phyloP scores from a whole-genome alignment of 257 asterid species.

The Cruciata laevipes region DNA sequence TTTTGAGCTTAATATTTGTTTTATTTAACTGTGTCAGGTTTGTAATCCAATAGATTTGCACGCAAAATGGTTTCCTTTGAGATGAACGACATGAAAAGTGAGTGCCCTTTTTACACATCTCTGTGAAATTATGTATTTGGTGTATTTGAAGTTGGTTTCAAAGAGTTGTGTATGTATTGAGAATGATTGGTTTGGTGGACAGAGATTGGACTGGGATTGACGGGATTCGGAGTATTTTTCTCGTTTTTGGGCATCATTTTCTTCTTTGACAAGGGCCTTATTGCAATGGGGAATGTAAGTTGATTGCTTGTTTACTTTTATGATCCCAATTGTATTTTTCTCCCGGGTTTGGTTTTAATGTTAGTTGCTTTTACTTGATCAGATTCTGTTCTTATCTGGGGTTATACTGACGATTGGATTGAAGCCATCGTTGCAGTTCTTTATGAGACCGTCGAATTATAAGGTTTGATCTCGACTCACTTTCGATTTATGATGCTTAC shows the following conservation, averaged over 20 bases:
- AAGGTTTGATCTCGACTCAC: conserved; percentile 42
- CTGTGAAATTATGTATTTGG: neutral
- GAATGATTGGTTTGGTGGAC: conserved; percentile 22
- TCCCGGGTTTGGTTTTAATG: conserved; percentile 11
- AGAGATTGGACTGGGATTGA: conserved; percentile 96
- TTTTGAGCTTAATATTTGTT: neutral
- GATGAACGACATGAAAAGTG: conserved; percentile 79
- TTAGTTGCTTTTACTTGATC: conserved; percentile 24
- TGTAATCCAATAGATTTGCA: conserved; percentile 1
- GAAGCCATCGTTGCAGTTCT: conserved; percentile 83
- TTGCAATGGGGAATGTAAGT: conserved; percentile 96
- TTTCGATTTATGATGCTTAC: neutral
- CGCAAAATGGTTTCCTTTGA: conserved; percentile 66
- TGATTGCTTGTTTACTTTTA: conserved; percentile 5
- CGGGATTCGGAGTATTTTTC: conserved; percentile 87
- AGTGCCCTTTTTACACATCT: conserved; percentile 15
- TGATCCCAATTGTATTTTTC: conserved; percentile 4
- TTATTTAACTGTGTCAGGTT: conserved; percentile 6
- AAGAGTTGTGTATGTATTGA: neutral
- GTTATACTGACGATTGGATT: conserved; percentile 84
- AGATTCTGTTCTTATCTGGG: conserved; percentile 96
- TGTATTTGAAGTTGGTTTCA: conserved; percentile 14
- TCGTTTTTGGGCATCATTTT: conserved; percentile 77
- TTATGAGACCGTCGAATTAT: conserved; percentile 74
- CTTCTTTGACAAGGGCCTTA: conserved; percentile 89